Base-by-base conservation (phyloP, 495 filamentous ascomycete species). In the Daldinia loculata region DNA sequence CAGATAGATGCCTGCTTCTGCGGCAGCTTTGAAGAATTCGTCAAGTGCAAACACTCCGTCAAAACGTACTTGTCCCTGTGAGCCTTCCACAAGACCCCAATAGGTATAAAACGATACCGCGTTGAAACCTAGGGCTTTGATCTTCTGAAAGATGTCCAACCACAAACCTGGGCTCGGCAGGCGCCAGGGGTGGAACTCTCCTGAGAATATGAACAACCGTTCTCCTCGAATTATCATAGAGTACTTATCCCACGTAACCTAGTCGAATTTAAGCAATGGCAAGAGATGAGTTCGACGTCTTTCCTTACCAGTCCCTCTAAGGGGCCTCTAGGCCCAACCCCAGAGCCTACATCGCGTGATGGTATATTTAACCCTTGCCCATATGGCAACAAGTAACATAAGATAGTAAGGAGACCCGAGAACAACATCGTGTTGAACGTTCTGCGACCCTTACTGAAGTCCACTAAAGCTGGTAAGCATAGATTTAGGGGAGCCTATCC, bases 131-230 rank as follows among this genome's bases (percentile, higher is more conserved):
- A 92, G 73, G 50, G 91, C 89, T 76, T 90, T 92, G 79, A 93
- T 87, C 77, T 95, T 95, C 71, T 93, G 88, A 75, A 95, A 89
- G 26, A 94, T 76, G 74, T 94, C 92, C 36, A 90, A 83, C 84
- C 86, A 93, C 9, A 94, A 82, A 26, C 85, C 82, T 1, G 89
- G 84, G 11, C 93, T 91, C 1, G 92, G 92, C 6, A 94, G 83
- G 64, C 91, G 89, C 75, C 84, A 92, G 6, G 90, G 90, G 74
- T 93, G 91, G 34, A 92, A 83, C 78, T 94, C 91, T 61, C 88
- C 92, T 69, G 84, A 88, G 75, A 89, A 93, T 15, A 94, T 78
- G 79, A 92, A 86, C 50, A 93, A 71, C 34, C 90, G 84, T 75
- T 92, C 86, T 34, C 91, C 91, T 71, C 88, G 83, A 61, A 94